Percentiles rank a stretch among this genome's conserved stretches.
phyloP scores from a whole-genome alignment of 441 rosid species.

The Populus tomentosa region DNA sequence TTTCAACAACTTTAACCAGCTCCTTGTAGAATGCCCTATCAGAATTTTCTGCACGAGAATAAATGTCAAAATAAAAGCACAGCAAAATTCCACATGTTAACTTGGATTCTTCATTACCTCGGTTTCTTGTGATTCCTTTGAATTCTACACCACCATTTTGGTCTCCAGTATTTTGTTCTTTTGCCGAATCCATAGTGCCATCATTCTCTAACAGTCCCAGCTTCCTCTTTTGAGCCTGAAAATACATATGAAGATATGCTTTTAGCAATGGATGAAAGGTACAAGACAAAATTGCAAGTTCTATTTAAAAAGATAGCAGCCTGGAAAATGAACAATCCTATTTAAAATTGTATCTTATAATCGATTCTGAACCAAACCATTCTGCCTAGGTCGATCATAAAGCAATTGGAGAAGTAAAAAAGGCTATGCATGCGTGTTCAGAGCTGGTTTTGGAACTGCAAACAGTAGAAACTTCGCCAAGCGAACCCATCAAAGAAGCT shows the following conservation, averaged over 20 bases:
- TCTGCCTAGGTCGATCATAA: neutral
- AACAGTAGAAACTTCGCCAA: neutral
- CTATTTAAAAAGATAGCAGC: neutral
- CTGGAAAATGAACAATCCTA: neutral
- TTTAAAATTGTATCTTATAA: neutral
- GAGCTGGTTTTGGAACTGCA: neutral
- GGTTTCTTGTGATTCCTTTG: slow-evolving; percentile 32
- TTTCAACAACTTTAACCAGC: slow-evolving; percentile 83
- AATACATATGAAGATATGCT: neutral
- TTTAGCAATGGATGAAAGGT: neutral
- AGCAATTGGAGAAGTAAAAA: neutral
- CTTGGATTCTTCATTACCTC: slow-evolving; percentile 34
- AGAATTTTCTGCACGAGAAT: slow-evolving; percentile 51
- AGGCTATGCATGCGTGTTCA: neutral
- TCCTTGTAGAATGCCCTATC: slow-evolving; percentile 94
- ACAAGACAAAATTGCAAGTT: neutral
- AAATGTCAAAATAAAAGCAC: neutral
- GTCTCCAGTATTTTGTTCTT: slow-evolving; percentile 27
- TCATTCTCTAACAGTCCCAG: slow-evolving; percentile 61
- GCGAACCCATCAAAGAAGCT: neutral
- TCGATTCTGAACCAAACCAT: neutral
- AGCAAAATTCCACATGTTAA: neutral
- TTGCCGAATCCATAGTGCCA: slow-evolving; percentile 16
- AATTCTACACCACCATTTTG: slow-evolving; percentile 22
- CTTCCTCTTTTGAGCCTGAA: slow-evolving; percentile 73